Base-by-base conservation (phyloP, 1,284 basidiomycete species). In the Papiliotrema flavescens region DNA sequence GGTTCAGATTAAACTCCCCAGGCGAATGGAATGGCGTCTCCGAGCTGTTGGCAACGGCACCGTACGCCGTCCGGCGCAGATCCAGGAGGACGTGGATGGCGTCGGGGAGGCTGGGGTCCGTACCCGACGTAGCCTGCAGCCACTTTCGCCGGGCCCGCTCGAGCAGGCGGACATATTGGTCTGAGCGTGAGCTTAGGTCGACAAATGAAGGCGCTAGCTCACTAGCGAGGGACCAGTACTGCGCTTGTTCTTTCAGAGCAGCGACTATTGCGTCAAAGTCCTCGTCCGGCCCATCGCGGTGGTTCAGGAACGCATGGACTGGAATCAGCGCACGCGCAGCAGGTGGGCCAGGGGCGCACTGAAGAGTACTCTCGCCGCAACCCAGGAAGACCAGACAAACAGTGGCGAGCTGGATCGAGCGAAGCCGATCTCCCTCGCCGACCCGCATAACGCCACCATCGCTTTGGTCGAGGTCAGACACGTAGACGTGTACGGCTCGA, bases 21-120 rank as follows among this genome's bases (percentile, higher is more conserved):
- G 71, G 68, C 5, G 64, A 62, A 17, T 64, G 64, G 28, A 62
- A 54, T 13, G 70, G 69, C 42, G 73, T 70, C 39, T 67, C 59
- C 5, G 59, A 61, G 43, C 66, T 71, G 22, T 60, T 63, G 2
- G 61, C 60, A 9, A 74, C 71, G 7, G 74, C 76, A 7, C 60
- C 62, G 51, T 75, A 76, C 1, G 74, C 76, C 19, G 76, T 76
- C 13, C 71, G 64, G 8, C 74, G 66, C 19, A 77, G 66, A 54
- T 77, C 76, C 41, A 76, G 67, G 7, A 77, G 62, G 24, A 73
- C 73, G 50, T 71, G 70, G 39, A 77, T 75, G 5, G 76, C 76
- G 47, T 75, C 74, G 1, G 76, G 73, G 2, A 75, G 66, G n/a
- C 61, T 61, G 3, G 64, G 59, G 51, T 64, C 64, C 35, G 61